phyloP scores from a whole-genome alignment of 331 rosid species.

The Spiraea crenata region DNA sequence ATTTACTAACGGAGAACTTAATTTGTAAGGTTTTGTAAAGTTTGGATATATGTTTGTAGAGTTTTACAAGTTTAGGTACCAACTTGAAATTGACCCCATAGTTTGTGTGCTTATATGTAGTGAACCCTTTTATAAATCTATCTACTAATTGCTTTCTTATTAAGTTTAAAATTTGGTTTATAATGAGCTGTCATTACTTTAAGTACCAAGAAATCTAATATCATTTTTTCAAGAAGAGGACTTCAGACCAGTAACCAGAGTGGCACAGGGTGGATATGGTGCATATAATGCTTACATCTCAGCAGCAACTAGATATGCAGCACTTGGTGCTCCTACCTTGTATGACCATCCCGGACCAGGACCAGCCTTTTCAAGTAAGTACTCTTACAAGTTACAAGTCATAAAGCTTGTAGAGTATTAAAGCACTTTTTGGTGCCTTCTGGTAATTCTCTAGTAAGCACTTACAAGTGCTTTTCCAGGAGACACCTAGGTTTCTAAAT shows the following conservation, averaged over 20 bases:
- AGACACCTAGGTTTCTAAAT: too few species aligned
- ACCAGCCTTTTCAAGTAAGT: slow-evolving; percentile 72
- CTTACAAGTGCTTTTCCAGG: slow-evolving; percentile 3
- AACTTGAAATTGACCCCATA: too few species aligned
- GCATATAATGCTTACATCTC: slow-evolving; percentile 95
- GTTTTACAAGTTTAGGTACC: too few species aligned
- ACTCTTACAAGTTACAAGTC: not conserved
- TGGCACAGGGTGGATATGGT: slow-evolving; percentile 79
- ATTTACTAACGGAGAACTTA: too few species aligned
- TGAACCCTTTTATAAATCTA: not conserved
- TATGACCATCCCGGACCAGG: slow-evolving; percentile 73
- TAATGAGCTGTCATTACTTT: not conserved
- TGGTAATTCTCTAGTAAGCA: slow-evolving; percentile 41
- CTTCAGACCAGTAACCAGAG: slow-evolving; percentile 72
- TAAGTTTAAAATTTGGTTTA: not conserved
- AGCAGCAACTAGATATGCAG: slow-evolving; percentile 94
- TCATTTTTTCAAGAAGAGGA: slow-evolving; percentile 77
- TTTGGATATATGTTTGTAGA: too few species aligned
- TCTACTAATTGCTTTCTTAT: not conserved
- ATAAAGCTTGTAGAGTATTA: too few species aligned
- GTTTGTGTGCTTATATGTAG: too few species aligned
- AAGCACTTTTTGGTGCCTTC: not conserved
- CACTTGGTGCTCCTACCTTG: slow-evolving; percentile 92
- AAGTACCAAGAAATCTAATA: not conserved
- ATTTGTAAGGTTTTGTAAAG: too few species aligned